Conservation (phyloP, 106 monocot species). For the Apostasia shenzhenica region DNA sequence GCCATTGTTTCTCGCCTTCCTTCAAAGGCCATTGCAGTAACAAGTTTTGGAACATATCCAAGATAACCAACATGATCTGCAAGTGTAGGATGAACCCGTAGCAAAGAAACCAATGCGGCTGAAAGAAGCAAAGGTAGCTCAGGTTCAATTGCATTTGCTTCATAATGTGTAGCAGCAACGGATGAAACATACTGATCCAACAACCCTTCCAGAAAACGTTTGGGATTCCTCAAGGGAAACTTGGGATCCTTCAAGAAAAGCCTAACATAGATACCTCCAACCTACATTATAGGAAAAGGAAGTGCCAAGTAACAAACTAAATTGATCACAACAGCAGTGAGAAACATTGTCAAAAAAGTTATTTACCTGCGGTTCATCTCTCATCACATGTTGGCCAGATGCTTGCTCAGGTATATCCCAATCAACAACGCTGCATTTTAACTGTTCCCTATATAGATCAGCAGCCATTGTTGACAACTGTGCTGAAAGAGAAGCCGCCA, state of each 20-base stretch:
- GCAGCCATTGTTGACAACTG: slow-evolving; percentile 95
- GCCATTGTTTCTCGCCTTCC: slow-evolving; percentile 93
- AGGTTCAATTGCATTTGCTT: slow-evolving; percentile 44
- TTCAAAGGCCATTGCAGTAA: slow-evolving; percentile 91
- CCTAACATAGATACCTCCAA: slow-evolving; percentile 97
- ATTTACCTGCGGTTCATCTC: slow-evolving; percentile 96
- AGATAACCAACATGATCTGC: slow-evolving; percentile 98
- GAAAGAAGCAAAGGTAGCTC: slow-evolving; percentile 95
- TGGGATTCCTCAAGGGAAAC: slow-evolving; percentile 97
- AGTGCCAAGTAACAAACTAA: neutral
- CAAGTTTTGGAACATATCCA: slow-evolving; percentile 98
- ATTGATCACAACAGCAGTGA: neutral
- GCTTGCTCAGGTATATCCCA: slow-evolving; percentile 99
- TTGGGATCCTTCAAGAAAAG: slow-evolving; percentile 97
- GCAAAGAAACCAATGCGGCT: slow-evolving; percentile 90
- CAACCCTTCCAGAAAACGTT: slow-evolving; percentile 95
- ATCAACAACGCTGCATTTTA: slow-evolving; percentile 80
- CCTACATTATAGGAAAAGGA: slow-evolving; percentile 37
- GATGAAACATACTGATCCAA: slow-evolving; percentile 98
- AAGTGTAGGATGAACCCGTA: slow-evolving; percentile 90
- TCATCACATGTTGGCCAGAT: slow-evolving; percentile 95
- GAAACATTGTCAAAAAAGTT: neutral
- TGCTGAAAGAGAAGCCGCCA: slow-evolving; percentile 95
- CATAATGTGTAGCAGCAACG: slow-evolving; percentile 91
- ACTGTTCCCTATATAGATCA: slow-evolving; percentile 92